These are phyloP conservation scores for Xylaria cubensis DNA, from an alignment of 495 filamentous ascomycete species.

Conservation along the genomic window DNA sequence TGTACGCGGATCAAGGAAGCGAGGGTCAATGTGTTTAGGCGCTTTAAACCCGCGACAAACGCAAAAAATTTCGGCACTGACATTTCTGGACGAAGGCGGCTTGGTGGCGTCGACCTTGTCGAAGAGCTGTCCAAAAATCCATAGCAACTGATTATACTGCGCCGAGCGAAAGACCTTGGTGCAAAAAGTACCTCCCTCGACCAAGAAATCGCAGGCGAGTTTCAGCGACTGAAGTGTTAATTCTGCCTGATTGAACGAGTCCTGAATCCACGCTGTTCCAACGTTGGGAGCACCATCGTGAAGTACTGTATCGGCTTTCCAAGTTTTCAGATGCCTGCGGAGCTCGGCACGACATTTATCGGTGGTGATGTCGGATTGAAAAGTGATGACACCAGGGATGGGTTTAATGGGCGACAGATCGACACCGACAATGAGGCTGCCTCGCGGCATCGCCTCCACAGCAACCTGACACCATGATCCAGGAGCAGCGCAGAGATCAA, in stretches of 20 bases:
- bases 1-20: slow-evolving; percentile 85
- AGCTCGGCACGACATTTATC: slow-evolving; percentile 96
- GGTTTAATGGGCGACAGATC: slow-evolving; percentile 96
- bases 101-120: slow-evolving; percentile 94
- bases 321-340: slow-evolving; percentile 87
- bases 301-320: slow-evolving; percentile 97
- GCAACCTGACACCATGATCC: slow-evolving; percentile 99
- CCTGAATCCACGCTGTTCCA: slow-evolving; percentile 97
- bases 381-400: slow-evolving; percentile 89
- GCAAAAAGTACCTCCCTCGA: slow-evolving; percentile 90
- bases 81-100: slow-evolving; percentile 92
- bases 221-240: slow-evolving; percentile 91
- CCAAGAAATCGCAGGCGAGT: slow-evolving; percentile 90
- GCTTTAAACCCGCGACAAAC: slow-evolving; percentile 62
- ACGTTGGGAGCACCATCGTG: slow-evolving; percentile 99
- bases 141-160: slow-evolving; percentile 93
- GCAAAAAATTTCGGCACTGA: slow-evolving; percentile 45
- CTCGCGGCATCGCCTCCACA: slow-evolving; percentile 89
- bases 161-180: slow-evolving; percentile 99
- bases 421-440: slow-evolving; percentile 91
- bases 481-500: slow-evolving; percentile 97
- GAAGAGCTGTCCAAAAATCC: slow-evolving; percentile 98
- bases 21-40: slow-evolving; percentile 89
- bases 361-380: slow-evolving; percentile 98
- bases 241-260: slow-evolving; percentile 97